Evolutionary conservation across 2,329 filamentous ascomycete species (phyloP), one percentile per base, ranked within the genome.

Genomic region (Penicillium sp.): DNA sequence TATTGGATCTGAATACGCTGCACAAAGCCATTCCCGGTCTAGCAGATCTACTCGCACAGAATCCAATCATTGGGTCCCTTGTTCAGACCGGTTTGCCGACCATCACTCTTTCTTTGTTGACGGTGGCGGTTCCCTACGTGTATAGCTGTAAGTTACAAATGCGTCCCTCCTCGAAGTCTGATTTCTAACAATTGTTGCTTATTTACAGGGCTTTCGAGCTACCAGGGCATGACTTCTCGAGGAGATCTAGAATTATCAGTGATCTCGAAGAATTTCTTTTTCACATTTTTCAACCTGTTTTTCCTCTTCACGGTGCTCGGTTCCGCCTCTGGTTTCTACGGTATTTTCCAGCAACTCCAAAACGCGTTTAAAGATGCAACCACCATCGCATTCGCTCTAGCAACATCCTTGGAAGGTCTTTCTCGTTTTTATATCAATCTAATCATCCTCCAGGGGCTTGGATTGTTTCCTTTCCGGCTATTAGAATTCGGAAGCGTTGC

Each of bases 261-360:
- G 46, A 93, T 99, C 62, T 96, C 91, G 54, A 99, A 99, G 77
- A 99, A 97, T 73, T 99, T 97, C 76, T 96, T 97, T 80, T 99
- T 99, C 71, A 92, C 89, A 9, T 99, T 99, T 74, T 97, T 99
- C 83, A 99, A 99, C 74, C 90, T 97, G 57, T 99, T 99, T 74
- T 83, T 97, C 51, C 84, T 97, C 46, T 97, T 97, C 71, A 95
- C 93, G 1, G 82, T 94, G 24, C 89, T 96, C 47, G 89, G 89
- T 54, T 91, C 91, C 4, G 90, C 85, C 1, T 85, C 88, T 40
- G 84, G 87, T 54, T 89, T 96, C 67, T 85, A 85, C 73, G 79
- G 80, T 33, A 82, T 88, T 52, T 80, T 81, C 66, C 74, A 82
- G 56, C 76, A 79, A 24, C 79, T 97, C 47, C 84, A 84, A 54